phyloP scores from a whole-genome alignment of 805 yeast genomes.

The Wickerhamiella sergipiensis region DNA sequence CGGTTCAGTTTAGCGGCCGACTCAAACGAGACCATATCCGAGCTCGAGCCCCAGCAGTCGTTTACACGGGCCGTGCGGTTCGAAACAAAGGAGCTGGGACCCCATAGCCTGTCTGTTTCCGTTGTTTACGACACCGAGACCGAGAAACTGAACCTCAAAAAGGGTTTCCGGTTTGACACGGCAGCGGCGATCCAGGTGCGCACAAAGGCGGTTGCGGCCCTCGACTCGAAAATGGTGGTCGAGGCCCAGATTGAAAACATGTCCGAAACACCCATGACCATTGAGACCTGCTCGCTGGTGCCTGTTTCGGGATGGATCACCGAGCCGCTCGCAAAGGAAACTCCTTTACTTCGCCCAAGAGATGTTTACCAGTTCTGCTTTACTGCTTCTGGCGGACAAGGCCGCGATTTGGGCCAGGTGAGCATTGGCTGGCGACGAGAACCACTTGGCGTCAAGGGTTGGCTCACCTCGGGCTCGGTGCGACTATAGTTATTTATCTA shows the following conservation, averaged over 20 bases:
- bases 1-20: not conserved
- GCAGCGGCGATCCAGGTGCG: not conserved
- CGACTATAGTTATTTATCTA: not conserved
- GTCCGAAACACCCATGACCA: not conserved
- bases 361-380: not conserved
- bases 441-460: not conserved
- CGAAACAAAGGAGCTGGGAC: not conserved
- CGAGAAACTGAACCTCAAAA: not conserved
- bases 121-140: not conserved
- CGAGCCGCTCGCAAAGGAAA: not conserved
- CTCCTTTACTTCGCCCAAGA: not conserved
- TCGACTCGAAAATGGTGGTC: not conserved
- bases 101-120: not conserved
- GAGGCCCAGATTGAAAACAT: not conserved
- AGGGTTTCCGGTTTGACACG: not conserved
- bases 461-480: not conserved
- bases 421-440: not conserved
- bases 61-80: not conserved
- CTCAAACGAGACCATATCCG: not conserved
- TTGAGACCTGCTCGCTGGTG: not conserved
- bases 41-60: not conserved
- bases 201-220: not conserved
- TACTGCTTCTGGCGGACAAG: not conserved
- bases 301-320: not conserved
- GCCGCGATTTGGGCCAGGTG: not conserved